phyloP scores from a whole-genome alignment of 2,329 filamentous ascomycete species.

The Diatrype stigma region DNA sequence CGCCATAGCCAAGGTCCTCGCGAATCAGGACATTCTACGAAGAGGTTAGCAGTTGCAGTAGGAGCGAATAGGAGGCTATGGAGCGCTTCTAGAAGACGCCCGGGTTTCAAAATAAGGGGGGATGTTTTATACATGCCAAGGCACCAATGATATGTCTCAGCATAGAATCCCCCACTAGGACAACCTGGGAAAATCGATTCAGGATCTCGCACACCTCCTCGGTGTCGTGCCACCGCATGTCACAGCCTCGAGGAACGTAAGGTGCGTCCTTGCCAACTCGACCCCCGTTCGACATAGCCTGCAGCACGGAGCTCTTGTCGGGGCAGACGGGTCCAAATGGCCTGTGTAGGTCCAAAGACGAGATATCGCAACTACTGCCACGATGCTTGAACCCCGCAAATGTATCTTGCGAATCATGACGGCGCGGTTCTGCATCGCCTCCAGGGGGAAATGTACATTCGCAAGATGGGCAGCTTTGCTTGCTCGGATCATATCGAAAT shows the following conservation, averaged over 20 bases:
- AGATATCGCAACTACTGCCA: slow-evolving; percentile 36
- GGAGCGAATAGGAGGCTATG: too few species aligned
- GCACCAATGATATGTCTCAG: slow-evolving; percentile 43
- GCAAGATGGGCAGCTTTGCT: background rate
- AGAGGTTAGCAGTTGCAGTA: too few species aligned
- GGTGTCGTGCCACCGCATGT: slow-evolving; percentile 44
- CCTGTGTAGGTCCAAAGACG: slow-evolving; percentile 38
- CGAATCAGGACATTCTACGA: slow-evolving; percentile 42
- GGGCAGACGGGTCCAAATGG: slow-evolving; percentile 30
- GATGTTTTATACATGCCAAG: too few species aligned
- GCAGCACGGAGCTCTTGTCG: slow-evolving; percentile 32
- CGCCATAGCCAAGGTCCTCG: slow-evolving; percentile 43
- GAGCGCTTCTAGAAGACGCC: too few species aligned
- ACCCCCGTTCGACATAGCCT: slow-evolving; percentile 39
- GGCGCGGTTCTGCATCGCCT: slow-evolving; percentile 4
- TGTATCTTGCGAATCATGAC: slow-evolving; percentile 26
- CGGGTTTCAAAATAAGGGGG: too few species aligned
- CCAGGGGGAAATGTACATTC: slow-evolving; percentile 1
- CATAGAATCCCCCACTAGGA: slow-evolving; percentile 46
- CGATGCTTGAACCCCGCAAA: slow-evolving; percentile 39
- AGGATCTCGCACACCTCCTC: slow-evolving; percentile 42
- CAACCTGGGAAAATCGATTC: slow-evolving; percentile 40
- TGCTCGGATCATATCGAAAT: background rate
- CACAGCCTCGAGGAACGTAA: slow-evolving; percentile 40
- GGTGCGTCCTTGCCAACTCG: slow-evolving; percentile 40